Conservation (phyloP, 179 eudicot species). For the Patellifolia procumbens region DNA sequence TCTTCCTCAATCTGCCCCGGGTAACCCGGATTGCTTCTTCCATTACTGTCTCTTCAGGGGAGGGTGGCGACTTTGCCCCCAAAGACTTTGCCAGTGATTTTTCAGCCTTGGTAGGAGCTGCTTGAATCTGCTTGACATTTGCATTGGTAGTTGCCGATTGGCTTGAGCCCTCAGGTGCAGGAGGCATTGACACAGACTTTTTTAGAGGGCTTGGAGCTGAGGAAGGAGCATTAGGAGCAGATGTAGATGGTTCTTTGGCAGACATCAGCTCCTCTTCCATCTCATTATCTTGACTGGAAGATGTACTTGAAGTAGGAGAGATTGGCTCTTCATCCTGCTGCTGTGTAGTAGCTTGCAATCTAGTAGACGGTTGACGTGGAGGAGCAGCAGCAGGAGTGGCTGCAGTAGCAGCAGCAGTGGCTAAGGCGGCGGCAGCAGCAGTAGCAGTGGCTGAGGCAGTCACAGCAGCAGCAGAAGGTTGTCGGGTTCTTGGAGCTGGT, state of each 20-base stretch:
- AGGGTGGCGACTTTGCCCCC: constrained; percentile 33
- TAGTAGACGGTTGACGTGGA: constrained; percentile 2
- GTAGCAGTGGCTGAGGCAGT: background rate
- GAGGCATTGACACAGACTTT: constrained; percentile 30
- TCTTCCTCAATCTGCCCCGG: constrained; percentile 62
- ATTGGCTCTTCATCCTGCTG: constrained; percentile 41
- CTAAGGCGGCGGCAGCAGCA: background rate
- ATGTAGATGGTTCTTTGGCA: constrained; percentile 31
- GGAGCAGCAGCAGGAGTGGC: background rate
- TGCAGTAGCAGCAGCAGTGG: background rate
- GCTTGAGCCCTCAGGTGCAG: constrained; percentile 30
- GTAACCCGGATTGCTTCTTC: constrained; percentile 62
- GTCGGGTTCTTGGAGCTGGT: constrained; percentile 45
- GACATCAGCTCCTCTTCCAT: constrained; percentile 41
- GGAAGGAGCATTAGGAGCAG: constrained; percentile 30
- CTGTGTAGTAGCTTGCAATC: constrained; percentile 4
- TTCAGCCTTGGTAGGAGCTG: constrained; percentile 33
- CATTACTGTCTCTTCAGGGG: constrained; percentile 45
- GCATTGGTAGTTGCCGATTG: constrained; percentile 29
- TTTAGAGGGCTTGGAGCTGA: constrained; percentile 16
- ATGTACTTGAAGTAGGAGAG: constrained; percentile 55
- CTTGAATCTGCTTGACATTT: constrained; percentile 38
- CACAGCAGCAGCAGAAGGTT: background rate
- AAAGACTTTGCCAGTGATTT: constrained; percentile 28
- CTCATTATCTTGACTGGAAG: constrained; percentile 47